Evolutionary conservation across 768 basidiomycete species (phyloP).

Genomic region (Phylloporus arenicola): DNA sequence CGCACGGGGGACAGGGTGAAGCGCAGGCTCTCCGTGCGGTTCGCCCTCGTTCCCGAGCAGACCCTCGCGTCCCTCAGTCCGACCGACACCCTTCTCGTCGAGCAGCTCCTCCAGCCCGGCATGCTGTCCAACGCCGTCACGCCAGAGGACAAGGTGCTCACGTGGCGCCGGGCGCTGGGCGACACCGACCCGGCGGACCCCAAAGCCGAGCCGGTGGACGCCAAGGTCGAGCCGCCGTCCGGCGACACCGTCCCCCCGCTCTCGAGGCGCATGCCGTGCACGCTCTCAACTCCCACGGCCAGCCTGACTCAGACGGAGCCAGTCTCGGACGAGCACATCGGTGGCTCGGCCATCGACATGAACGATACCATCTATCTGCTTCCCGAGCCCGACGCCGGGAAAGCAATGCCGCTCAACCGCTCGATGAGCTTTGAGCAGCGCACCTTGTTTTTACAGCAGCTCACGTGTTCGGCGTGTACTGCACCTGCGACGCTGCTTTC

Average conservation of each 20-base stretch:
- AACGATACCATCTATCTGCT: slow-evolving; percentile 25
- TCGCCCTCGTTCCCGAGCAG: slow-evolving; percentile 31
- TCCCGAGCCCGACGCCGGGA: slow-evolving; percentile 9
- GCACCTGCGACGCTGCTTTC: slow-evolving; percentile 46
- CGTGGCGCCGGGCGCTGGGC: slow-evolving; percentile 32
- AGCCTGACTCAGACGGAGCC: slow-evolving; percentile 26
- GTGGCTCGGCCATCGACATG: slow-evolving; percentile 18
- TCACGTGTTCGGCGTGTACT: slow-evolving; percentile 32
- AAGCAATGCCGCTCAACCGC: slow-evolving; percentile 35
- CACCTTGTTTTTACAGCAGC: slow-evolving; percentile 42
- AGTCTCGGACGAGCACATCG: slow-evolving; percentile 31
- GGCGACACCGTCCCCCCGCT: slow-evolving; percentile 1
- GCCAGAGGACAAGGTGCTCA: slow-evolving; percentile 25
- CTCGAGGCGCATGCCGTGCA: slow-evolving; percentile 51
- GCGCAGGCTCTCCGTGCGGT: slow-evolving; percentile 28
- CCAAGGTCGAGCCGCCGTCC: slow-evolving; percentile 1
- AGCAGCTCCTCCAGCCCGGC: slow-evolving; percentile 41
- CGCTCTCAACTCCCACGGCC: slow-evolving; percentile 46
- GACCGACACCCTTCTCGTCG: slow-evolving; percentile 43
- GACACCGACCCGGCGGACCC: slow-evolving; percentile 27
- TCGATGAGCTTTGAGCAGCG: slow-evolving; percentile 51
- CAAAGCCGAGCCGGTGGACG: slow-evolving; percentile 28
- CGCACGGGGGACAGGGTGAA: slow-evolving; percentile 1
- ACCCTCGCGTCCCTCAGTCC: slow-evolving; percentile 49
- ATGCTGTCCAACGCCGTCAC: slow-evolving; percentile 25